Percentiles rank a stretch among this genome's conserved stretches.
Conservation (phyloP, 1,284 basidiomycete species). For the Prillingera fragicola region DNA sequence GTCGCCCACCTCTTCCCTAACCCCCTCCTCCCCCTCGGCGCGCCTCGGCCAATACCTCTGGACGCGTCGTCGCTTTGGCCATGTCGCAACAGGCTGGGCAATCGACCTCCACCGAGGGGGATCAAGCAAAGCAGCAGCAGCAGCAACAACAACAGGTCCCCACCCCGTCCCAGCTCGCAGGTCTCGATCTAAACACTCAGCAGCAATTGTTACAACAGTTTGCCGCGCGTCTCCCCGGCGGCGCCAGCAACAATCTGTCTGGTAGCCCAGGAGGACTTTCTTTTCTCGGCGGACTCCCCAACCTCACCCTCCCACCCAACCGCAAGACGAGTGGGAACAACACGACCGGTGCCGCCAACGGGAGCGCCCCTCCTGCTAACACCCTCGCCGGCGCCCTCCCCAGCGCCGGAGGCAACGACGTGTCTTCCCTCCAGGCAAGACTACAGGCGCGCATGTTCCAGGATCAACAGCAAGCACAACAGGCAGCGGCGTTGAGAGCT, state of each 20-base stretch:
- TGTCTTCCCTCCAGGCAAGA: conserved; percentile 14
- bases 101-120: conserved; percentile 2
- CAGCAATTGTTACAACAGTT: conserved; percentile 17
- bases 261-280: too few relatives aligned
- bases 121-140: conserved; percentile 3
- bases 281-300: conserved; percentile 10
- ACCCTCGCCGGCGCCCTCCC: conserved; percentile 1
- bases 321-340: conserved; percentile 7
- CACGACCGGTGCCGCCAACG: not conserved
- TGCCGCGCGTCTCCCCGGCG: conserved; percentile 7
- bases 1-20: not conserved
- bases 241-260: too few relatives aligned
- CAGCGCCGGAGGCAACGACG: conserved; percentile 4
- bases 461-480: conserved; percentile 20
- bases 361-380: not conserved
- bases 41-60: not conserved
- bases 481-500: conserved; percentile 11
- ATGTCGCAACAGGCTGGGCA: conserved; percentile 13
- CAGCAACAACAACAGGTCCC: not conserved
- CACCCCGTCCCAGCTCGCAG: not conserved
- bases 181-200: conserved; percentile 8
- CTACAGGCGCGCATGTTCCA: conserved; percentile 18
- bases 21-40: not conserved
- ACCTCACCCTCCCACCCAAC: conserved; percentile 5
- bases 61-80: conserved; percentile 3